Base-by-base conservation (phyloP, 176 grass and related monocot species). In the Rhipidocladum racemiflorum region DNA sequence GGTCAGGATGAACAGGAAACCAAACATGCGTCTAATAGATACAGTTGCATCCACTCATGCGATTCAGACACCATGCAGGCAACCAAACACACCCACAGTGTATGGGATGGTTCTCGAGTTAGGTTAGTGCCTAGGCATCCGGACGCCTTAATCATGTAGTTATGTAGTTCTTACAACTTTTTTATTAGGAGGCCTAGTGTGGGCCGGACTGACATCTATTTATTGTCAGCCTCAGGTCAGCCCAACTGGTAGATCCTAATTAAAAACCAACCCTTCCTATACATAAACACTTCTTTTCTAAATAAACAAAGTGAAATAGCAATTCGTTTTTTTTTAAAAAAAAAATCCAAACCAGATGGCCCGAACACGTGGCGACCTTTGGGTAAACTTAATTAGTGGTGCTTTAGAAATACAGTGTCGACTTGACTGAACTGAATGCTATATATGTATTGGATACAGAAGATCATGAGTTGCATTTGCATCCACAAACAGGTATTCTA, bases 201-300 rank as follows among this genome's bases (percentile, higher is more conserved):
- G 69, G 39, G 59, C n/a, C 28, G 20, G 48, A 36, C 51, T 56
- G 5, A 28, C 69, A 54, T 80, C 21, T 72, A 70, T 61, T 59
- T 60, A 75, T 28, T 65, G 32, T 5, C 44, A 30, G 83, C 15
- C 42, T 30, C 75, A 85, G 44, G 39, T 85, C 68, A 74, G 44
- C 68, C 59, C 13, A 29, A 17, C 20, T 34, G 57, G 75, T 71
- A 28, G 4, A 44, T 34, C 32, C 32, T 71, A 53, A 39, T 39
- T 39, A 61, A 53, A 65, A 79, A 79, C 21, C 30, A 51, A 53
- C 62, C 39, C 44, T 64, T 61, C 29, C 48, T 23, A 23, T 55
- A 36, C 50, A 55, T 13, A n/a, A 54, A 36, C 35, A n/a, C 21
- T 6, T 23, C 20, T n/a, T 10, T 57, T 64, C 13, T 24, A 39